These are phyloP conservation scores for Xylariaceae sp. DNA, from an alignment of 2,329 filamentous ascomycete species.

Conservation along the genomic window DNA sequence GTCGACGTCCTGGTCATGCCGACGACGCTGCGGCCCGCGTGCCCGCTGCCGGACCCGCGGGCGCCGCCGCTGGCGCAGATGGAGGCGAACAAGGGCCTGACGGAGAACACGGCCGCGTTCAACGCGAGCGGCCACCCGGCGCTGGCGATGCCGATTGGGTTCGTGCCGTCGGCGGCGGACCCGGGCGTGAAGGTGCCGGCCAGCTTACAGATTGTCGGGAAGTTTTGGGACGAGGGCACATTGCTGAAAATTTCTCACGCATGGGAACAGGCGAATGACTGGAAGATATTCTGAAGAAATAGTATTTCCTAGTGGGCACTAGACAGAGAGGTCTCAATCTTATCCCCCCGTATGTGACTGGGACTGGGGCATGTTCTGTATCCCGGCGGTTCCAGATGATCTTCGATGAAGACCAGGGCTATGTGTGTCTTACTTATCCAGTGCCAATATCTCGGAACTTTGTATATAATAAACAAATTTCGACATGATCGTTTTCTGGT, in stretches of 20 bases:
- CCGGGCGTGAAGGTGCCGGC: constrained; percentile 38
- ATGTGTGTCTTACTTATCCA: too few relatives aligned
- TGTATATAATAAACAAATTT: too few relatives aligned
- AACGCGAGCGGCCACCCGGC: constrained; percentile 54
- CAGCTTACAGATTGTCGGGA: constrained; percentile 51
- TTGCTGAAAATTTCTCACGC: constrained; percentile 39
- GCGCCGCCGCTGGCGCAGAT: background rate
- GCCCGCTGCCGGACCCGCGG: background rate
- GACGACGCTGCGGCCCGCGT: background rate
- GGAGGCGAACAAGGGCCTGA: background rate
- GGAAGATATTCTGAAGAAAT: constrained; percentile 26
- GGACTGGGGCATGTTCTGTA: too few relatives aligned
- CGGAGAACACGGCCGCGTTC: constrained; percentile 49
- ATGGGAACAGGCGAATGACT: constrained; percentile 41
- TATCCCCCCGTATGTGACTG: too few relatives aligned
- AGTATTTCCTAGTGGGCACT: too few relatives aligned
- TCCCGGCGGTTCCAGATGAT: too few relatives aligned
- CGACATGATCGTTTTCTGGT: too few relatives aligned
- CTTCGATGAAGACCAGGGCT: too few relatives aligned
- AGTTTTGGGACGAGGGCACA: constrained; percentile 42
- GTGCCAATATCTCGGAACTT: too few relatives aligned
- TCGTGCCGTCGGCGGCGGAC: constrained; percentile 35
- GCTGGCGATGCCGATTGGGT: constrained; percentile 46
- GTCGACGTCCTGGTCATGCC: constrained; percentile 2
- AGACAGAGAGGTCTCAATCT: too few relatives aligned